A percentile compares a stretch with the other conserved stretches of the same genome.
Evolutionary conservation across 345 rosid species (phyloP).

Genomic region (Salix purpurea): DNA sequence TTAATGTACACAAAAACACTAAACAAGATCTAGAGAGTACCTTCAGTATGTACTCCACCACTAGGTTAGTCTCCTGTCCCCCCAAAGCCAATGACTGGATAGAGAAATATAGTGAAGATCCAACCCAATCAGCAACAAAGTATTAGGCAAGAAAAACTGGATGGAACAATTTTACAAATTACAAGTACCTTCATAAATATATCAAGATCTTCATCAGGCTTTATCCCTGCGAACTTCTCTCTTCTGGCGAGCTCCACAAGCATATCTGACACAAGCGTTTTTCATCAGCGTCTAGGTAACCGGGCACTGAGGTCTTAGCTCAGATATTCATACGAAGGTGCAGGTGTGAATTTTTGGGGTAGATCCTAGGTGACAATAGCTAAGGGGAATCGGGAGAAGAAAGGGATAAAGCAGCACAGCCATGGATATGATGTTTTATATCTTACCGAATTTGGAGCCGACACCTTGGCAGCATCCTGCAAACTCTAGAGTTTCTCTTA

Average conservation of each 20-base stretch:
- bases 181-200: constrained; percentile 86
- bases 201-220: constrained; percentile 98
- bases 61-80: constrained; percentile 76
- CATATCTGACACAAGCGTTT: constrained; percentile 58
- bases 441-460: constrained; percentile 85
- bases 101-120: constrained; percentile 4
- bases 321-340: background rate
- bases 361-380: background rate
- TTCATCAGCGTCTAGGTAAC: constrained; percentile 21
- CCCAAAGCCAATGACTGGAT: constrained; percentile 82
- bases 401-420: background rate
- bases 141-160: background rate
- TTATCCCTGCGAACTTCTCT: constrained; percentile 84
- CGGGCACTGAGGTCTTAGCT: background rate
- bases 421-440: constrained; percentile 4
- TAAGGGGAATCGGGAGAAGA: background rate
- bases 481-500: constrained; percentile 79
- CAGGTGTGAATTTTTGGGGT: background rate
- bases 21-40: constrained; percentile 42
- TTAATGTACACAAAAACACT: background rate
- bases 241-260: constrained; percentile 86
- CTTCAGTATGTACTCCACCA: constrained; percentile 92
- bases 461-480: constrained; percentile 96
- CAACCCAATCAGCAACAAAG: constrained; percentile 8
- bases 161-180: background rate